Percentiles rank a stretch among this genome's conserved stretches.
Conservation (phyloP, 768 basidiomycete species). For the Mycena rosella region DNA sequence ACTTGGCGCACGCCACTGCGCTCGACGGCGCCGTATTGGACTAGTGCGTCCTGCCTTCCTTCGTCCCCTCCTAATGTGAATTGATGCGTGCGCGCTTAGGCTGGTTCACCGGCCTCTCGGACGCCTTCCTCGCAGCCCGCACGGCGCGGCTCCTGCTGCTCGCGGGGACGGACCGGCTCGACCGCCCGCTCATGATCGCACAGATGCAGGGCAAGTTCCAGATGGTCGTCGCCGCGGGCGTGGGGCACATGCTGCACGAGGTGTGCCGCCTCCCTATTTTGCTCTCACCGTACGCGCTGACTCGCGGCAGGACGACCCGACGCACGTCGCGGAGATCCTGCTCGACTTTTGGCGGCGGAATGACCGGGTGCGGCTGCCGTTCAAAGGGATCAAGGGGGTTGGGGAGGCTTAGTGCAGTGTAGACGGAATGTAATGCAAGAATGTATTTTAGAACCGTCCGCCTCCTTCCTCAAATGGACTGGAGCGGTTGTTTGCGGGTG, state of each 20-base stretch:
- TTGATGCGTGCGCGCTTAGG: conserved; percentile 56
- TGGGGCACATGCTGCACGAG: conserved; percentile 96
- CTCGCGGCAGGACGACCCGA: conserved; percentile 87
- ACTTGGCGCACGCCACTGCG: conserved; percentile 89
- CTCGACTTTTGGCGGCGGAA: conserved; percentile 95
- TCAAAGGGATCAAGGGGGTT: conserved; percentile 60
- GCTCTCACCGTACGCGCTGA: conserved; percentile 7
- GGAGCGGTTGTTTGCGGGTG: no score
- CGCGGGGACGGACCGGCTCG: conserved; percentile 93
- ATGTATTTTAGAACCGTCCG: no score
- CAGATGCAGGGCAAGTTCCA: conserved; percentile 98
- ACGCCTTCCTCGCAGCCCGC: conserved; percentile 80
- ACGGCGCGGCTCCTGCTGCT: conserved; percentile 90
- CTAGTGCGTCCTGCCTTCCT: conserved; percentile 62
- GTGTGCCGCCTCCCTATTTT: conserved; percentile 57
- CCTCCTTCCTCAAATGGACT: no score
- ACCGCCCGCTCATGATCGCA: conserved; percentile 94
- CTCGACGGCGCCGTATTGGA: conserved; percentile 92
- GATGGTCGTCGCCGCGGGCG: conserved; percentile 85
- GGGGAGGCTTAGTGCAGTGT: conserved; percentile 54
- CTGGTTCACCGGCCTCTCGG: conserved; percentile 91
- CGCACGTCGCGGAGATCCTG: conserved; percentile 80
- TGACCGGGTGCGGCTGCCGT: conserved; percentile 70
- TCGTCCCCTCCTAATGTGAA: neutral
- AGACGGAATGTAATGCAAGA: no score